Percentiles rank a stretch among this genome's conserved stretches.
phyloP scores from a whole-genome alignment of 257 asterid genomes.

The Prunella vulgaris region DNA sequence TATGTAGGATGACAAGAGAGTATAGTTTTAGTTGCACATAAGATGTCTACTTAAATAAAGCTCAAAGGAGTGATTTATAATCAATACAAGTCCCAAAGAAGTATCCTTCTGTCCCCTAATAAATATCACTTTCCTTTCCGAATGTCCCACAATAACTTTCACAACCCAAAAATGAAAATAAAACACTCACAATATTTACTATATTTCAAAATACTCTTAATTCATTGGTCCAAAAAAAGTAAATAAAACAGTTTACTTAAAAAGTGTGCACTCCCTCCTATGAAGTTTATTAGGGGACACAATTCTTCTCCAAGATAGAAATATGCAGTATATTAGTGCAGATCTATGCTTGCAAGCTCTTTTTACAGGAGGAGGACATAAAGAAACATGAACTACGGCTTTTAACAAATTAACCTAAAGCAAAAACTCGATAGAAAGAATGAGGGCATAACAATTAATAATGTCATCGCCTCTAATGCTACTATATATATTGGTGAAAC shows the following conservation, averaged over 20 bases:
- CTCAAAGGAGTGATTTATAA: neutral
- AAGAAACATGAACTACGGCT: neutral
- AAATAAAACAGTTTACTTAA: too few species aligned
- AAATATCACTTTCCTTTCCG: too few species aligned
- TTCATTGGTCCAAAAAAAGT: too few species aligned
- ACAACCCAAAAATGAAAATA: too few species aligned
- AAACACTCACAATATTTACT: too few species aligned
- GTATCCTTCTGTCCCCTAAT: too few species aligned
- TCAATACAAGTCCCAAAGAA: neutral
- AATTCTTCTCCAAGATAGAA: slow-evolving; percentile 4
- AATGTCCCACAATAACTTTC: too few species aligned
- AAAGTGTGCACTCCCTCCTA: too few species aligned
- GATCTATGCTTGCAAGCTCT: slow-evolving; percentile 1
- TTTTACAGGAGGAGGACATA: neutral
- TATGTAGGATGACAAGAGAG: neutral
- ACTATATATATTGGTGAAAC: neutral
- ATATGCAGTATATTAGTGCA: neutral
- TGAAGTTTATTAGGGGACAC: too few species aligned
- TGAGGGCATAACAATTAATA: neutral
- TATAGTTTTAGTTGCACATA: neutral
- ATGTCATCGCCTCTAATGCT: neutral
- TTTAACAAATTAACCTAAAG: slow-evolving; percentile 1
- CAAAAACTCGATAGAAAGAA: neutral
- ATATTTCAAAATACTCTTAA: too few species aligned
- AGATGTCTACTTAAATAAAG: neutral